Conservation (phyloP, 208 protist genomes). For the Porcisia hertigi region DNA sequence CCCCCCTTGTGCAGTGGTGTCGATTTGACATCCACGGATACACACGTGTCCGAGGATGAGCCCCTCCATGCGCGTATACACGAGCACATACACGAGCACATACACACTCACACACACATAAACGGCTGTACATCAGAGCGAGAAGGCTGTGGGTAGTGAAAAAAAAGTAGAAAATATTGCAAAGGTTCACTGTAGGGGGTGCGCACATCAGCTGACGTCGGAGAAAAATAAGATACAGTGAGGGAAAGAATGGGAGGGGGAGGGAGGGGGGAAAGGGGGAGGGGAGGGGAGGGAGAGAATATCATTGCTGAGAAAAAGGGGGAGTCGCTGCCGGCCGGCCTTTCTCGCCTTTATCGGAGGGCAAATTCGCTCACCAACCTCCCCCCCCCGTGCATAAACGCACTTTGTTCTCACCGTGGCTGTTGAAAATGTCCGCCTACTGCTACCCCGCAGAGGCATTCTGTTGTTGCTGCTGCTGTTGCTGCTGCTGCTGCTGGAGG, state of each 20-base stretch:
- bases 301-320: background rate
- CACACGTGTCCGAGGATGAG: background rate
- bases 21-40: background rate
- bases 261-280: background rate
- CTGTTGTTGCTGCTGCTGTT: conserved; percentile 39
- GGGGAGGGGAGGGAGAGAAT: too few relatives aligned
- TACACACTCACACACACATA: conserved; percentile 22
- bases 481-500: conserved; percentile 56
- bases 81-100: conserved; percentile 8
- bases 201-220: background rate
- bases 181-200: background rate
- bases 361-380: background rate
- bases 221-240: background rate
- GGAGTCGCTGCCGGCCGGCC: background rate
- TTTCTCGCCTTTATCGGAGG: background rate
- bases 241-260: too few relatives aligned
- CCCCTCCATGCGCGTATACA: conserved; percentile 2
- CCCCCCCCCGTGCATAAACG: background rate
- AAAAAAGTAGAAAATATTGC: background rate
- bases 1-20: background rate
- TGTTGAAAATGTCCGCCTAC: background rate
- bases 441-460: background rate
- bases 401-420: background rate
- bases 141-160: background rate
- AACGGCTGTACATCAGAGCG: conserved; percentile 9